Base-by-base conservation (phyloP, 2,329 filamentous ascomycete genomes). In the Helotiales sp. region DNA sequence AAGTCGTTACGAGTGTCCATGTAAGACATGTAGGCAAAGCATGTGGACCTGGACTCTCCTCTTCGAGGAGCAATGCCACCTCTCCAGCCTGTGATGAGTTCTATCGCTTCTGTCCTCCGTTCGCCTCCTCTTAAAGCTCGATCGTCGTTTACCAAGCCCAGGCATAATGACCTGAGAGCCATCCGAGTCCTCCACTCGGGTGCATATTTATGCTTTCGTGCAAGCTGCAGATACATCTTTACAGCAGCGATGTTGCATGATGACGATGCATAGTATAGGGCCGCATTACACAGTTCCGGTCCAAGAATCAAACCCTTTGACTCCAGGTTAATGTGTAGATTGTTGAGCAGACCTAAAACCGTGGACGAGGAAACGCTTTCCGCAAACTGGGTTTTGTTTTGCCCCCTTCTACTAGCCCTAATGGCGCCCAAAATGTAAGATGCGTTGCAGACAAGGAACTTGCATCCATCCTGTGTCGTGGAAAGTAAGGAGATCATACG, bases 51-150 rank as follows among this genome's bases (percentile, higher is more conserved):
- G 10, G 3, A 17, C 22, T 52, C 20, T 49, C 64, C 47, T 17
- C 17, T 20, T 7, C 24, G 30, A 3, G 61, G 45, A 3, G 11
- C 28, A 11, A 30, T n/a, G 20, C 61, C 60, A 6, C 45, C 61
- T 24, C 69, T 60, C 65, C 58, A 69, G 2, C 70, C 71, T 4
- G 69, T 71, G n/a, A 73, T 54, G 26, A 73, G 62, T 26, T 67
- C 63, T 11, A 69, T 34, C 22, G 61, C 26, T 32, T 66, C 61
- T 15, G 7, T 30, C 40, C 30, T 43, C 11, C 20, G 6, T 13
- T 15, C 20, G 10, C 32, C 49, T 24, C 28, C 22, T 24, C 30
- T 20, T n/a, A 64, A 24, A 13, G 20, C 37, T 59, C 60, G 54
- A 8, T 52, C 20, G 3, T 3, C 47, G 24, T 5, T 26, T 6